Conservation (phyloP, 805 yeast genomes). For the Tetrapisispora fleetii region DNA sequence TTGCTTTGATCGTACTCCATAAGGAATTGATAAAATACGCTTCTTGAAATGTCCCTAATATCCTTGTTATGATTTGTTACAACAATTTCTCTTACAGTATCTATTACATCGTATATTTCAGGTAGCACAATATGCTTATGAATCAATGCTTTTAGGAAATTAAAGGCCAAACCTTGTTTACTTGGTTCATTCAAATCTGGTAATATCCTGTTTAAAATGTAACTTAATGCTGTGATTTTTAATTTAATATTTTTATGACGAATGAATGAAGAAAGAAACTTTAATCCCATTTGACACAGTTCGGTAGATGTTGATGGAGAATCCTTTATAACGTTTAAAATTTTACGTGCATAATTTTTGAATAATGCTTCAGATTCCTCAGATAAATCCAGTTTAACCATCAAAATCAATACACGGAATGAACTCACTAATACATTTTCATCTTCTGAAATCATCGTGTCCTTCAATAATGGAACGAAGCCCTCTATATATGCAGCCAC, state of each 20-base stretch:
- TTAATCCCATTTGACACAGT: constrained; percentile 68
- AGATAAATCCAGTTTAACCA: constrained; percentile 54
- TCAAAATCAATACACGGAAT: constrained; percentile 49
- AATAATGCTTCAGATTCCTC: constrained; percentile 38
- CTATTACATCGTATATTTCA: constrained; percentile 85
- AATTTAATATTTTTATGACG: constrained; percentile 59
- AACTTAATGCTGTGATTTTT: constrained; percentile 63
- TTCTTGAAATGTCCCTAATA: constrained; percentile 76
- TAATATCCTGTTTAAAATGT: constrained; percentile 57
- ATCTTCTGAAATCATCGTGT: constrained; percentile 50
- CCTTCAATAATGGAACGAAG: constrained; percentile 63
- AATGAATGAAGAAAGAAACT: constrained; percentile 60
- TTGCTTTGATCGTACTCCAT: constrained; percentile 93
- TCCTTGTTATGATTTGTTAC: constrained; percentile 78
- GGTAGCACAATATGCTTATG: constrained; percentile 67
- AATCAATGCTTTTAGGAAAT: constrained; percentile 70
- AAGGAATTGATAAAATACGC: constrained; percentile 72
- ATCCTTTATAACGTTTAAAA: constrained; percentile 56
- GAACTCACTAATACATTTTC: constrained; percentile 70
- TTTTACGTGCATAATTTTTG: constrained; percentile 49
- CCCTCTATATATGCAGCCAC: constrained; percentile 54
- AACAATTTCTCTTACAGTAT: constrained; percentile 71
- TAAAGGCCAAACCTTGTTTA: constrained; percentile 80
- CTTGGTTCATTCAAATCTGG: constrained; percentile 89
- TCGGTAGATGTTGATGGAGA: constrained; percentile 72